Evolutionary conservation across 2,329 filamentous ascomycete genomes (phyloP).

Genomic region (Verticillium zaregamsianum): DNA sequence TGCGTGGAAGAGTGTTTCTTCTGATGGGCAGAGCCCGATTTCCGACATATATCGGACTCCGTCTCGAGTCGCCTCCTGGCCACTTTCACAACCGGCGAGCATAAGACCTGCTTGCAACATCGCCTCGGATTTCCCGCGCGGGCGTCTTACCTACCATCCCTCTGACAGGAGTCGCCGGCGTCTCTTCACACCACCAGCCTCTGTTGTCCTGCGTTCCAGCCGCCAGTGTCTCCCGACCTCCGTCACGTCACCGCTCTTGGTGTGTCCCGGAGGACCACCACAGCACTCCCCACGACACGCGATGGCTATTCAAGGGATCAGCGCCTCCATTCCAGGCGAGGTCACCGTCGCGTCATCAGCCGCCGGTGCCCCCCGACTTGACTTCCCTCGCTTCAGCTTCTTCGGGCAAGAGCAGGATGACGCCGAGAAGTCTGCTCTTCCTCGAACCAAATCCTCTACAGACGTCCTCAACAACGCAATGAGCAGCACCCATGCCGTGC

Average conservation of each 20-base stretch:
- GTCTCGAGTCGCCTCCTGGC: neutral
- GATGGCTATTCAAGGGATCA: neutral
- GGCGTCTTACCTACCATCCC: neutral
- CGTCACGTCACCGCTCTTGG: neutral
- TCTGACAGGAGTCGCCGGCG: neutral
- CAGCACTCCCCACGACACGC: neutral
- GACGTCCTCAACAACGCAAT: constrained; percentile 9
- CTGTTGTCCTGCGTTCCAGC: neutral
- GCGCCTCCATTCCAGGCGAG: neutral
- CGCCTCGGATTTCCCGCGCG: neutral
- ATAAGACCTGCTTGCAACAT: neutral
- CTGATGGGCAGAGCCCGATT: neutral
- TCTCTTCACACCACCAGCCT: neutral
- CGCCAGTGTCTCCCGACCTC: neutral
- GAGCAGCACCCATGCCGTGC: constrained; percentile 2
- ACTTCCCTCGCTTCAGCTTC: constrained; percentile 10
- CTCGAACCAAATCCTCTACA: constrained; percentile 10
- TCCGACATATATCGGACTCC: constrained; percentile 3
- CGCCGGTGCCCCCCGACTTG: constrained; percentile 9
- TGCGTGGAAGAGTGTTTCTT: neutral
- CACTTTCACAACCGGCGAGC: neutral
- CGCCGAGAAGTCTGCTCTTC: constrained; percentile 5
- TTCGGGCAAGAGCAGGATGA: constrained; percentile 9
- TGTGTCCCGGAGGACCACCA: neutral
- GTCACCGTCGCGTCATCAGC: constrained; percentile 11